phyloP scores from a whole-genome alignment of 768 basidiomycete species.

The Agaricus blazei region DNA sequence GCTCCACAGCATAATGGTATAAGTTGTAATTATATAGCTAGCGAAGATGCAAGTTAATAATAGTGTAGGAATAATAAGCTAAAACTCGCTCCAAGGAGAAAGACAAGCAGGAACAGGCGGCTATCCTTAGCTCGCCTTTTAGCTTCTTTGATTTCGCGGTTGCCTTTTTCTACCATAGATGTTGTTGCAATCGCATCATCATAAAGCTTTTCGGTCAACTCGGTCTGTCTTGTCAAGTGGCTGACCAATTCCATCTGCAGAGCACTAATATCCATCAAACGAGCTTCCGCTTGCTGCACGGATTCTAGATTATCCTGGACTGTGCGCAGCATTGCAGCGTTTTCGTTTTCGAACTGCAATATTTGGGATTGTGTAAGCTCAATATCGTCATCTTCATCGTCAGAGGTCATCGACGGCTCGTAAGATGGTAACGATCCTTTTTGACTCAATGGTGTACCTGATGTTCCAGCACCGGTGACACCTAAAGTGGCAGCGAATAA shows the following conservation, averaged over 20 bases:
- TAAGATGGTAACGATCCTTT: slow-evolving; percentile 14
- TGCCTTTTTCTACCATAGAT: slow-evolving; percentile 83
- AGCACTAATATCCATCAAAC: slow-evolving; percentile 87
- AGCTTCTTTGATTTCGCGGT: slow-evolving; percentile 86
- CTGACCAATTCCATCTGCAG: slow-evolving; percentile 89
- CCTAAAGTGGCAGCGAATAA: slow-evolving; percentile 61
- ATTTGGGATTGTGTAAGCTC: slow-evolving; percentile 86
- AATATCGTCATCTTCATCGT: slow-evolving; percentile 67
- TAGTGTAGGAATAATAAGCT: slow-evolving; percentile 91
- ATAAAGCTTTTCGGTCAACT: slow-evolving; percentile 89
- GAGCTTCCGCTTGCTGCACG: slow-evolving; percentile 88
- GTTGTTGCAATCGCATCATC: slow-evolving; percentile 91
- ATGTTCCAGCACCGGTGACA: slow-evolving; percentile 23
- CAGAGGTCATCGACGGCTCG: slow-evolving; percentile 28
- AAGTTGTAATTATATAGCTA: slow-evolving; percentile 13
- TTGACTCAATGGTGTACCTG: slow-evolving; percentile 7
- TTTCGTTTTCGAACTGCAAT: slow-evolving; percentile 90
- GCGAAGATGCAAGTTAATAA: slow-evolving; percentile 45
- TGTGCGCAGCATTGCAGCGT: slow-evolving; percentile 75
- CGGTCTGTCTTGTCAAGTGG: slow-evolving; percentile 86
- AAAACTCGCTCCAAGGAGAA: slow-evolving; percentile 87
- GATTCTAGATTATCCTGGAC: slow-evolving; percentile 85
- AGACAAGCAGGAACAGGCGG: slow-evolving; percentile 84
- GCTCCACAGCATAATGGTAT: slow-evolving; percentile 8
- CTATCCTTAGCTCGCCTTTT: slow-evolving; percentile 82